These are phyloP conservation scores for Gloeopeniophorella convolvens DNA, from an alignment of 768 basidiomycete species.

Conservation along the genomic window DNA sequence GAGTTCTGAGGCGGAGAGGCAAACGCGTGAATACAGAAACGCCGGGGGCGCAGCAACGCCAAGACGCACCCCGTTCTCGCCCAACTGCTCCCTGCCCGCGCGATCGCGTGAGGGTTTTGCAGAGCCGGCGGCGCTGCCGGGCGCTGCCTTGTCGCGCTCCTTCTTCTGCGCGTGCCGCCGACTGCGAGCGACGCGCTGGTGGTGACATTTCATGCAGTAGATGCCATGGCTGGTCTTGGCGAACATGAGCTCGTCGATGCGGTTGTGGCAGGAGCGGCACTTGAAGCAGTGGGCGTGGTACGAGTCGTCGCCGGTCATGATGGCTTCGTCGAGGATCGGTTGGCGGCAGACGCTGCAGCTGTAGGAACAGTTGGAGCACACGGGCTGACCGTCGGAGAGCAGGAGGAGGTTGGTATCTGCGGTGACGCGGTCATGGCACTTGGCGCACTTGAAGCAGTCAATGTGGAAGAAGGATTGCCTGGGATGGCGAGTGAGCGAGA, in stretches of 20 bases:
- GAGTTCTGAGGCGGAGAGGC: neutral
- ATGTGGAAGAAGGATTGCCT: constrained; percentile 94
- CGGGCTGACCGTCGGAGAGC: constrained; percentile 95
- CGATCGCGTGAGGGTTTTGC: constrained; percentile 27
- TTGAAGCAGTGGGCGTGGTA: constrained; percentile 99
- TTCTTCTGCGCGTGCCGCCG: constrained; percentile 86
- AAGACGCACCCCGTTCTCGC: constrained; percentile 29
- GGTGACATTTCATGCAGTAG: constrained; percentile 98
- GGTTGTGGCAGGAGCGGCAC: constrained; percentile 88
- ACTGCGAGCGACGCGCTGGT: constrained; percentile 92
- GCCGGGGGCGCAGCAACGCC: neutral
- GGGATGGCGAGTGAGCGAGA: constrained; percentile 8
- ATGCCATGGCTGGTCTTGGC: constrained; percentile 98
- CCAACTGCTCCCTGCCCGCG: constrained; percentile 26
- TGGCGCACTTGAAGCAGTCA: constrained; percentile 95
- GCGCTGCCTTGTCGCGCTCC: constrained; percentile 36
- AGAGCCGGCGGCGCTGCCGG: constrained; percentile 43
- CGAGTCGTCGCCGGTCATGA: constrained; percentile 98
- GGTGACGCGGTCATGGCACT: constrained; percentile 86
- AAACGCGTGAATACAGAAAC: neutral
- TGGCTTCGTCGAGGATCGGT: constrained; percentile 96
- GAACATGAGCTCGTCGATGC: constrained; percentile 97
- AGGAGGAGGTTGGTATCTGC: constrained; percentile 97
- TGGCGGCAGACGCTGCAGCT: constrained; percentile 91
- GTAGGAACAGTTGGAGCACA: constrained; percentile 90